phyloP scores from a whole-genome alignment of 2,329 filamentous ascomycete species.

The Alternaria longipes region DNA sequence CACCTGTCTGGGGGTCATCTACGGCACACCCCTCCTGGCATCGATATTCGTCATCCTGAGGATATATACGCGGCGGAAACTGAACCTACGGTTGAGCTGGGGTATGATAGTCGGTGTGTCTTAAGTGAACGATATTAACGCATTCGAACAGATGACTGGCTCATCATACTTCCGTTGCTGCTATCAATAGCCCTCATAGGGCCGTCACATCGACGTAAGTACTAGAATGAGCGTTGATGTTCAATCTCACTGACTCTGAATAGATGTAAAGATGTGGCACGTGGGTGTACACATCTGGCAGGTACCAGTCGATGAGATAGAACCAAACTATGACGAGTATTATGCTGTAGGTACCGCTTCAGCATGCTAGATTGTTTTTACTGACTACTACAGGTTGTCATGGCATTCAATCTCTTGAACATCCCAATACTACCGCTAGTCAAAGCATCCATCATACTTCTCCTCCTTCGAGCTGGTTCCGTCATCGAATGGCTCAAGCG shows the following conservation, averaged over 20 bases:
- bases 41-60: constrained; percentile 47
- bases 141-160: constrained; percentile 47
- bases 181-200: constrained; percentile 51
- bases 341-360: constrained; percentile 37
- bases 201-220: constrained; percentile 48
- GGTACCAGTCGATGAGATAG: constrained; percentile 45
- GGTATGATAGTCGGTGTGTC: constrained; percentile 32
- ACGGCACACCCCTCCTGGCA: constrained; percentile 45
- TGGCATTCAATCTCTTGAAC: constrained; percentile 53
- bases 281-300: constrained; percentile 50
- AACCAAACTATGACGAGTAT: constrained; percentile 50
- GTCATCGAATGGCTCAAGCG: constrained; percentile 52
- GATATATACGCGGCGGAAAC: constrained; percentile 50
- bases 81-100: constrained; percentile 49
- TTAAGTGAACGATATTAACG: constrained; percentile 28
- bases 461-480: constrained; percentile 51
- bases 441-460: constrained; percentile 52
- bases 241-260: constrained; percentile 4
- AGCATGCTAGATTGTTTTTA: not conserved
- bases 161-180: constrained; percentile 48
- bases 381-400: constrained; percentile 34
- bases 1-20: constrained; percentile 51
- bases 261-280: constrained; percentile 52
- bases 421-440: constrained; percentile 54
- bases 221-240: constrained; percentile 4